Evolutionary conservation across 2,329 filamentous ascomycete genomes (phyloP), one percentile per base, ranked within the genome.

Genomic region (Hymenoscyphus infarciens): DNA sequence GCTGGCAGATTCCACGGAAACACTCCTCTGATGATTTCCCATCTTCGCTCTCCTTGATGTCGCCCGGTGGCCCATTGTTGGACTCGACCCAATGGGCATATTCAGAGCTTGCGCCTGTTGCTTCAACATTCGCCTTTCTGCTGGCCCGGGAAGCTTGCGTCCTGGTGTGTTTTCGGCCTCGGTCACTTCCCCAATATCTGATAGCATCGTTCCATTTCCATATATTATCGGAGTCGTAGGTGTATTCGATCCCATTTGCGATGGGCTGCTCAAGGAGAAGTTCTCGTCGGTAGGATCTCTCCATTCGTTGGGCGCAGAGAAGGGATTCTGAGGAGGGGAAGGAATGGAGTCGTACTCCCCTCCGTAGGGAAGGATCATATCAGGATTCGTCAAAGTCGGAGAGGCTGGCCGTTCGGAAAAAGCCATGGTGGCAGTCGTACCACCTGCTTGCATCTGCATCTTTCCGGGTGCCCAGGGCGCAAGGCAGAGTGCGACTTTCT

Each of bases 361-460:
- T 19, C 53, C 87, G 74, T 89, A 87, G 64, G 93, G 93, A 59
- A 97, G 80, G 71, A 97, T 96, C 91, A 97, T 93, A 75, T 96
- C 93, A 59, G 92, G 92, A 75, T 97, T 96, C 61, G 92, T 96
- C 71, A 97, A 80, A 2, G 93, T 96, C 56, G 93, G 93, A 64
- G 91, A 96, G 13, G 86, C 86, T 67, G 89, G 87, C 63, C 81
- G 76, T 15, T 31, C 38, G 54, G 81, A 55, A 69, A 83, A 81
- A 53, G 75, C 62, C 69, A 72, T 72, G 42, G 65, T 67, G 25
- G 66, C 57, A 19, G 70, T 69, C 22, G 71, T 64, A 52, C 66
- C 61, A 59, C 59, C 64, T 38, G 65, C 69, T 65, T 68, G 71
- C 56, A 65, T 35, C 29, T 69, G 71, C 70, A 71, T 71, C 62